These are phyloP conservation scores for Dictyostelium firmibasis DNA, from an alignment of 78 protist genomes.

Conservation along the genomic window DNA sequence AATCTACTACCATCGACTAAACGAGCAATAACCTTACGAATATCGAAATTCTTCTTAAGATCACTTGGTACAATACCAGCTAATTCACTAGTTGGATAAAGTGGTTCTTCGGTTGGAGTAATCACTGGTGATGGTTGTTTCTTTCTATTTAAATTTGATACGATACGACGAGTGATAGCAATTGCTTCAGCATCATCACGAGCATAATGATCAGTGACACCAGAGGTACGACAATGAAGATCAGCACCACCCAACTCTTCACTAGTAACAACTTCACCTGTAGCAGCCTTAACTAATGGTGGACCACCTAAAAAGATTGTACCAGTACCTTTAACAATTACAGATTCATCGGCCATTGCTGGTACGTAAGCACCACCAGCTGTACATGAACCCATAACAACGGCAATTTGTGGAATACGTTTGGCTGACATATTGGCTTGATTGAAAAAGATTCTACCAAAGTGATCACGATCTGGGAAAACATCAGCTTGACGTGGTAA, in stretches of 20 bases:
- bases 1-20: slow-evolving; percentile 95
- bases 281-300: slow-evolving; percentile 98
- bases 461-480: slow-evolving; percentile 97
- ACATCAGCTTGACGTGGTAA: slow-evolving; percentile 95
- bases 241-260: slow-evolving; percentile 98
- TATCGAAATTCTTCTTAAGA: slow-evolving; percentile 84
- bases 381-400: slow-evolving; percentile 99
- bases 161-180: slow-evolving; percentile 87
- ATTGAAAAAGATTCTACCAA: slow-evolving; percentile 98
- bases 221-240: slow-evolving; percentile 94
- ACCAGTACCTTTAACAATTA: slow-evolving; percentile 94
- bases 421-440: slow-evolving; percentile 94
- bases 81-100: slow-evolving; percentile 80
- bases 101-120: slow-evolving; percentile 84
- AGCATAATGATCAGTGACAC: slow-evolving; percentile 97
- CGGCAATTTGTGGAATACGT: slow-evolving; percentile 96
- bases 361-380: slow-evolving; percentile 99
- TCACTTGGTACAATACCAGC: slow-evolving; percentile 89
- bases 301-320: slow-evolving; percentile 98
- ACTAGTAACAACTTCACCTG: slow-evolving; percentile 90
- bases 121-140: slow-evolving; percentile 25
- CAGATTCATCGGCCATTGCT: slow-evolving; percentile 97
- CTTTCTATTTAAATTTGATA: slow-evolving; percentile 86
- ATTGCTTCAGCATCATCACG: slow-evolving; percentile 94
- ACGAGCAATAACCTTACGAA: slow-evolving; percentile 92